Evolutionary conservation across 345 rosid genomes (phyloP).

Genomic region (Eucalyptus virginea): DNA sequence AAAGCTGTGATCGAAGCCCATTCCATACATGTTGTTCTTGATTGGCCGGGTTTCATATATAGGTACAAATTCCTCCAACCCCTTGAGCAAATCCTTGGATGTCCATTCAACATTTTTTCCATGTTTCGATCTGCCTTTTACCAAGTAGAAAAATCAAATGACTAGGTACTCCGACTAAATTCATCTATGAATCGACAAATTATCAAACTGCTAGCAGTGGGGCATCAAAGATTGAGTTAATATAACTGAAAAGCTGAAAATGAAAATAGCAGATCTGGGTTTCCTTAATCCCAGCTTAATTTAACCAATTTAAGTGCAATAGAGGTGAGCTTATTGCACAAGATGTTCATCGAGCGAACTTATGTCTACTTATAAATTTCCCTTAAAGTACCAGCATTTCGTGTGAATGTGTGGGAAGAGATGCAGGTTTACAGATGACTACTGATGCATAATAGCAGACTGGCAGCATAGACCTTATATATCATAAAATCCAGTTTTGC

Average conservation of each 20-base stretch:
- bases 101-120: slow-evolving; percentile 96
- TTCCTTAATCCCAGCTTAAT: not conserved
- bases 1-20: slow-evolving; percentile 99
- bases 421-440: not conserved
- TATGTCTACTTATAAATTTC: not conserved
- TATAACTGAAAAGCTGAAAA: not conserved
- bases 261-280: not conserved
- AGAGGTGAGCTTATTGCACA: not conserved
- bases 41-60: slow-evolving; percentile 93
- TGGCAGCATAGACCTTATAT: not conserved
- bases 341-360: not conserved
- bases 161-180: not conserved
- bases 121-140: slow-evolving; percentile 99
- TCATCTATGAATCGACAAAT: not conserved
- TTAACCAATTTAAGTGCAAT: not conserved
- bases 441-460: not conserved
- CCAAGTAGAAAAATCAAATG: slow-evolving; percentile 52
- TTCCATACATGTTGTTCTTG: slow-evolving; percentile 86
- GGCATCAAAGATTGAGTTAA: not conserved
- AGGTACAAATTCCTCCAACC: slow-evolving; percentile 84
- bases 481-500: not conserved
- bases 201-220: not conserved
- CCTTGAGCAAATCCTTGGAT: slow-evolving; percentile 82
- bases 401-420: not conserved
- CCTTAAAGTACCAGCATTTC: not conserved